phyloP scores from a whole-genome alignment of 768 basidiomycete genomes.

The Pulveroboletus sp. region DNA sequence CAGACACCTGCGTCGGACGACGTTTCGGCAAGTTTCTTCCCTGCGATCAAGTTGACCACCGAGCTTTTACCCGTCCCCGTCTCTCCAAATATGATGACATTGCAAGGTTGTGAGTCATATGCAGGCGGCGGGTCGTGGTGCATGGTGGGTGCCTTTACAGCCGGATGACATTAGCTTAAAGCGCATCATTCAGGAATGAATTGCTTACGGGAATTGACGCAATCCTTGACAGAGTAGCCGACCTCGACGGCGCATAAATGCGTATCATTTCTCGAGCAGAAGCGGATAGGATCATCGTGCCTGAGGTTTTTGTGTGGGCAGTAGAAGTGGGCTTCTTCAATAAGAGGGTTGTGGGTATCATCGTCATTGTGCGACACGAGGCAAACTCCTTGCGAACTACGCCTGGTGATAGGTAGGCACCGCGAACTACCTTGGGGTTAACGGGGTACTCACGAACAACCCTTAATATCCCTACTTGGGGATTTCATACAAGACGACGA shows the following conservation, averaged over 20 bases:
- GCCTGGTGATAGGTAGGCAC: constrained; percentile 3
- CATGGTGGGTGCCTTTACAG: constrained; percentile 4
- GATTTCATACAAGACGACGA: background rate
- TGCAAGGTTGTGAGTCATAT: constrained; percentile 14
- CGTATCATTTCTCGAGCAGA: constrained; percentile 7
- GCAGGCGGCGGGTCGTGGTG: constrained; percentile 5
- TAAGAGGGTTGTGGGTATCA: constrained; percentile 14
- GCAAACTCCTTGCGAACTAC: constrained; percentile 7
- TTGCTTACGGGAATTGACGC: constrained; percentile 9
- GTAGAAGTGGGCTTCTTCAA: background rate
- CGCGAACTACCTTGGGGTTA: background rate
- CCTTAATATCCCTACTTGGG: constrained; percentile 11
- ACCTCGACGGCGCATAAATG: background rate
- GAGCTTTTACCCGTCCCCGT: constrained; percentile 37
- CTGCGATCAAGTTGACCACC: constrained; percentile 38
- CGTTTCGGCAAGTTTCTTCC: constrained; percentile 21
- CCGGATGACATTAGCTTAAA: background rate
- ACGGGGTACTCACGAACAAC: background rate
- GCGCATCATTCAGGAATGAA: background rate
- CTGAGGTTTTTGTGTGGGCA: background rate
- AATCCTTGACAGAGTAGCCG: background rate
- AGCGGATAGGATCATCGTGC: constrained; percentile 2
- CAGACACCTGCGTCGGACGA: constrained; percentile 32
- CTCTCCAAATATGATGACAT: constrained; percentile 28
- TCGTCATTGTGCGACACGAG: constrained; percentile 6